These are phyloP conservation scores for Raffaelea ambrosiae DNA, from an alignment of 2,329 filamentous ascomycete species.

Conservation along the genomic window DNA sequence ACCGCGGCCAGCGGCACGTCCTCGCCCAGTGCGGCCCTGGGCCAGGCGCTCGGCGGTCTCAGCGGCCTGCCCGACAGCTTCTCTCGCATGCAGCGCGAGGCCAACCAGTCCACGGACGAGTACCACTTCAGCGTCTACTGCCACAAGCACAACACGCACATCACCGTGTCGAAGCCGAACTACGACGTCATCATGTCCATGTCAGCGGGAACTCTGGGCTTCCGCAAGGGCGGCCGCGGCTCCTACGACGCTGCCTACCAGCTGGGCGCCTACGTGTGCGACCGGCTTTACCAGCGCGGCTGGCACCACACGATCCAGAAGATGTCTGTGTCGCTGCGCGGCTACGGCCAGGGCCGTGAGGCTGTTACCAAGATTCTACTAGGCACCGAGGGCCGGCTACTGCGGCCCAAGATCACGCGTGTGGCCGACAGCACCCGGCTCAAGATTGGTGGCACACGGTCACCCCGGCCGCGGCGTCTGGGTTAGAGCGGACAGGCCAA, in stretches of 20 bases:
- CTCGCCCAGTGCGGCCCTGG: not conserved
- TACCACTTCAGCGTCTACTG: slow-evolving; percentile 83
- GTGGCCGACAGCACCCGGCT: slow-evolving; percentile 81
- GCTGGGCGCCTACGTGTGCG: slow-evolving; percentile 73
- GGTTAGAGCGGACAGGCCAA: slow-evolving; percentile 30
- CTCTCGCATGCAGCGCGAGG: slow-evolving; percentile 13
- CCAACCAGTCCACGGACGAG: slow-evolving; percentile 34
- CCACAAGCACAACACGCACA: slow-evolving; percentile 90
- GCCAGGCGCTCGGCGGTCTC: too few species aligned
- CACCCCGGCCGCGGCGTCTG: slow-evolving; percentile 74
- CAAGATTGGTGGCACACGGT: slow-evolving; percentile 93
- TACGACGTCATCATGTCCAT: slow-evolving; percentile 71
- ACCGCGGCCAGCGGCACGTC: not conserved
- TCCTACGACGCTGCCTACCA: slow-evolving; percentile 91
- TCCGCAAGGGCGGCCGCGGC: slow-evolving; percentile 70
- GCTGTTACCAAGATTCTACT: slow-evolving; percentile 84
- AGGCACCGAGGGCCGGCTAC: slow-evolving; percentile 69
- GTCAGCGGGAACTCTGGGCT: slow-evolving; percentile 83
- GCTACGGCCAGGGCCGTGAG: slow-evolving; percentile 80
- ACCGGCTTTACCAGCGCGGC: slow-evolving; percentile 74
- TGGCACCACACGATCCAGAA: slow-evolving; percentile 66
- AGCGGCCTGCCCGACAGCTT: slow-evolving; percentile 6
- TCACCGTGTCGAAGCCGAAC: slow-evolving; percentile 80
- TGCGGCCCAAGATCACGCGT: slow-evolving; percentile 66
- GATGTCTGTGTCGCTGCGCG: slow-evolving; percentile 73